Conservation (phyloP, 23 red algal genomes). For the Cyanidium caldarium region DNA sequence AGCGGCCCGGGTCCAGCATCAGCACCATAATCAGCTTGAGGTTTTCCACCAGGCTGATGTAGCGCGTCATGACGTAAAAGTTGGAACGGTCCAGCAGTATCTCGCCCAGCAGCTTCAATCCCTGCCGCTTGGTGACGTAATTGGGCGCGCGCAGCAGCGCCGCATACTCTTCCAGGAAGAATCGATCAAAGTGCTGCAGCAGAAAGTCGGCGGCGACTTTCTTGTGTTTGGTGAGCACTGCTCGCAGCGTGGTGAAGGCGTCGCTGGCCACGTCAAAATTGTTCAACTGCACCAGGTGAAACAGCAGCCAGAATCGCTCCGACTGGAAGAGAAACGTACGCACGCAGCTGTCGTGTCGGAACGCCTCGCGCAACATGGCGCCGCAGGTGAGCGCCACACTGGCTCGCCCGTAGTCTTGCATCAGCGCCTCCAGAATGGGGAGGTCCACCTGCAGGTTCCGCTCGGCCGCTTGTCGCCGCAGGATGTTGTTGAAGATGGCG, state of each 20-base stretch:
- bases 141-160: conserved; percentile 49
- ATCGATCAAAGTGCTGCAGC: conserved; percentile 42
- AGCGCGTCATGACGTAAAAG: conserved; percentile 82
- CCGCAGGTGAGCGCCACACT: conserved; percentile 71
- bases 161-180: conserved; percentile 53
- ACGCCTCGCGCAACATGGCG: conserved; percentile 67
- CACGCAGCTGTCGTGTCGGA: conserved; percentile 47
- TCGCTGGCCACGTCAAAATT: conserved; percentile 98
- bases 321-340: conserved; percentile 42
- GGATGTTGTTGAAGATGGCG: conserved; percentile 86
- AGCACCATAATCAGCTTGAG: conserved; percentile 91
- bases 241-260: conserved; percentile 79
- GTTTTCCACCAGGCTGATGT: conserved; percentile 66
- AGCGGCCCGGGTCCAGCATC: conserved; percentile 64
- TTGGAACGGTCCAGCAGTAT: conserved; percentile 79
- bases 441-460: not conserved
- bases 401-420: conserved; percentile 41
- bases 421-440: conserved; percentile 4
- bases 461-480: conserved; percentile 36
- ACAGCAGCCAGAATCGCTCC: conserved; percentile 59
- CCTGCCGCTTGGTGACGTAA: conserved; percentile 77
- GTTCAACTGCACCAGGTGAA: conserved; percentile 45
- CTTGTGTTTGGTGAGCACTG: conserved; percentile 53
- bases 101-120: conserved; percentile 73
- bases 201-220: conserved; percentile 57